These are phyloP conservation scores for Rhodosorus marinus DNA, from an alignment of 23 red algal species.

Conservation along the genomic window DNA sequence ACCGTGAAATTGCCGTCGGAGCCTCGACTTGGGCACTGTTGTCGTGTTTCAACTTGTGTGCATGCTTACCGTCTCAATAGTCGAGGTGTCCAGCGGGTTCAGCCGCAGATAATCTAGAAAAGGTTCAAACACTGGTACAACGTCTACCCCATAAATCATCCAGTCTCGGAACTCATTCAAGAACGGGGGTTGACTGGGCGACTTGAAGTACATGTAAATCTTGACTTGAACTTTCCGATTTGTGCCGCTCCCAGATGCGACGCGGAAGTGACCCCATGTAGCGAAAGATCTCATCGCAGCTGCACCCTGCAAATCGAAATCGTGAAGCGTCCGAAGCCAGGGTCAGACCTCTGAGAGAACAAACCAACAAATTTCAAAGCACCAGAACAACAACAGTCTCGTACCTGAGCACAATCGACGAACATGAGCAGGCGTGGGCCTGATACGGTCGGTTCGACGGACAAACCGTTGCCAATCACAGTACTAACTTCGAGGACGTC, in stretches of 20 bases:
- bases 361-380: no score
- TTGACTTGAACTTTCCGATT: slow-evolving; percentile 23
- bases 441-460: slow-evolving; percentile 2
- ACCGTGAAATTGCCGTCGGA: no score
- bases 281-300: slow-evolving; percentile 40
- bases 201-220: slow-evolving; percentile 16
- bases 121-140: slow-evolving; percentile 26
- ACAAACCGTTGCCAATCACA: slow-evolving; percentile 50
- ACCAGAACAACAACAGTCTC: no score
- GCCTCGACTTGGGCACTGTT: no score
- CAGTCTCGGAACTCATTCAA: slow-evolving; percentile 22
- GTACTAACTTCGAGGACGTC: slow-evolving; percentile 24
- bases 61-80: no score
- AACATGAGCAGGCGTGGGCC: slow-evolving; percentile 27
- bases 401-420: slow-evolving; percentile 36
- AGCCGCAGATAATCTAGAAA: no score
- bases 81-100: no score
- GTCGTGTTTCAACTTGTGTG: no score
- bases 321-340: no score
- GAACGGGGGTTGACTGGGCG: slow-evolving; percentile 18
- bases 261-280: slow-evolving; percentile 45
- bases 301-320: slow-evolving; percentile 69
- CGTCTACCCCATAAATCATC: slow-evolving; percentile 53
- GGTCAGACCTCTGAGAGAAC: no score
- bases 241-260: slow-evolving; percentile 37